Conservation (phyloP, 768 basidiomycete genomes). For the Boletus eberwhitei region DNA sequence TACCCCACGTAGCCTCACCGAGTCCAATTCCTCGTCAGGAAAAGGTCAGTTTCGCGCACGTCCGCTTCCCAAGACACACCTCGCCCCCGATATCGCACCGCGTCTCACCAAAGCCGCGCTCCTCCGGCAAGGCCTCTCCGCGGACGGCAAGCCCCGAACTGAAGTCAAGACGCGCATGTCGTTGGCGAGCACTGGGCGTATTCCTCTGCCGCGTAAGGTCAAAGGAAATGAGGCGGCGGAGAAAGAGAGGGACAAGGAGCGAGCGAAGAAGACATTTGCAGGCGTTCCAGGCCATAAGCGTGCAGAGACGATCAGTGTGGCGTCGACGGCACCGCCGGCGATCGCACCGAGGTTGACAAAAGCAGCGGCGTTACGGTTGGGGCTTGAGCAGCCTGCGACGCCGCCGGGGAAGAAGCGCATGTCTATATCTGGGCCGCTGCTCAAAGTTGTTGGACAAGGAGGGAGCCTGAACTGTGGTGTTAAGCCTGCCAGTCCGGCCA, state of each 20-base stretch:
- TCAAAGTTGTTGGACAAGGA: constrained; percentile 6
- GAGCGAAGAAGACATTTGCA: constrained; percentile 59
- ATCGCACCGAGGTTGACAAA: constrained; percentile 75
- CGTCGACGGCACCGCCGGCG: constrained; percentile 68
- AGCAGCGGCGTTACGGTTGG: constrained; percentile 68
- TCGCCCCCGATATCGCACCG: constrained; percentile 67
- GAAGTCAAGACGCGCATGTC: constrained; percentile 30
- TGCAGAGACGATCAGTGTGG: constrained; percentile 59
- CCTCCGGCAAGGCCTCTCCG: constrained; percentile 58
- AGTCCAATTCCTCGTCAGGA: constrained; percentile 37
- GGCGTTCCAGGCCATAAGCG: constrained; percentile 85
- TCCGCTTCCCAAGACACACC: constrained; percentile 57
- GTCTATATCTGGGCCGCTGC: constrained; percentile 25
- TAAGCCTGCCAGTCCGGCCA: constrained; percentile 5
- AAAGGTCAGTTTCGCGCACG: constrained; percentile 65
- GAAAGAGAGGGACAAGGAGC: constrained; percentile 57
- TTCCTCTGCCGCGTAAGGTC: constrained; percentile 28
- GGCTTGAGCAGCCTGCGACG: constrained; percentile 41
- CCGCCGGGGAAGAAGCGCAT: constrained; percentile 39
- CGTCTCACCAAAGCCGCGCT: constrained; percentile 74
- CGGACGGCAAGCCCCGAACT: constrained; percentile 33
- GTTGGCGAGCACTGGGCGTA: constrained; percentile 32
- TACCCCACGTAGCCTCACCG: constrained; percentile 30
- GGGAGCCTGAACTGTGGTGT: constrained; percentile 1
- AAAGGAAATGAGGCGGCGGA: constrained; percentile 41